Evolutionary conservation across 352 stramenopile species (phyloP).

Genomic region (Phytopythium litorale): DNA sequence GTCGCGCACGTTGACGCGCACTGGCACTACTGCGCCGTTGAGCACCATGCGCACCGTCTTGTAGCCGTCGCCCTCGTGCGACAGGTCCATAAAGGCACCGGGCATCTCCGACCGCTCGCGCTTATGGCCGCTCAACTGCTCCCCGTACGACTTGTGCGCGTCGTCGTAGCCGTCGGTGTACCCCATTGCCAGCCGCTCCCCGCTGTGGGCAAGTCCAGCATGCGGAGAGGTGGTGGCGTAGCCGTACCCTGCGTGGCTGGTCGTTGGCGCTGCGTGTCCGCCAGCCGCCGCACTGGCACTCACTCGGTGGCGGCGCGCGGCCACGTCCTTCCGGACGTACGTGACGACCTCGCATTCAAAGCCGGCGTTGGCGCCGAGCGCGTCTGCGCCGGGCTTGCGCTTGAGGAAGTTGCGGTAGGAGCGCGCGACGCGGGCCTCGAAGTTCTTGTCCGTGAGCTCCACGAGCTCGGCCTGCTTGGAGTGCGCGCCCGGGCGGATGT

Average conservation of each 20-base stretch:
- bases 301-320: constrained; percentile 11
- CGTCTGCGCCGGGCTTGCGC: constrained; percentile 29
- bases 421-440: constrained; percentile 61
- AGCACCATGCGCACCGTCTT: constrained; percentile 68
- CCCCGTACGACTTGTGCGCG: not conserved
- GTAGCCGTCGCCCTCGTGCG: constrained; percentile 30
- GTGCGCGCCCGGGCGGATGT: constrained; percentile 71
- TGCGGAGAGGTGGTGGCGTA: not conserved
- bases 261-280: not conserved
- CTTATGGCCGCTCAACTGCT: constrained; percentile 5
- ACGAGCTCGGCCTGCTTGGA: constrained; percentile 83
- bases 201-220: not conserved
- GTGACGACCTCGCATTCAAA: constrained; percentile 75
- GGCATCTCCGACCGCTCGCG: not conserved
- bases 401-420: constrained; percentile 81
- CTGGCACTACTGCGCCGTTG: constrained; percentile 60
- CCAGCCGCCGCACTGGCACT: constrained; percentile 4
- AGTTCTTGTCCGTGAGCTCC: constrained; percentile 57
- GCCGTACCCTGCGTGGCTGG: not conserved
- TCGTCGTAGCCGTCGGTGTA: not conserved
- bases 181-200: not conserved
- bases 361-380: constrained; percentile 10
- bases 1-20: constrained; percentile 71
- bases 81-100: not conserved
- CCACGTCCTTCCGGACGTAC: constrained; percentile 60